Evolutionary conservation across 2,329 filamentous ascomycete genomes (phyloP).

Genomic region (Alternaria ethzedia): DNA sequence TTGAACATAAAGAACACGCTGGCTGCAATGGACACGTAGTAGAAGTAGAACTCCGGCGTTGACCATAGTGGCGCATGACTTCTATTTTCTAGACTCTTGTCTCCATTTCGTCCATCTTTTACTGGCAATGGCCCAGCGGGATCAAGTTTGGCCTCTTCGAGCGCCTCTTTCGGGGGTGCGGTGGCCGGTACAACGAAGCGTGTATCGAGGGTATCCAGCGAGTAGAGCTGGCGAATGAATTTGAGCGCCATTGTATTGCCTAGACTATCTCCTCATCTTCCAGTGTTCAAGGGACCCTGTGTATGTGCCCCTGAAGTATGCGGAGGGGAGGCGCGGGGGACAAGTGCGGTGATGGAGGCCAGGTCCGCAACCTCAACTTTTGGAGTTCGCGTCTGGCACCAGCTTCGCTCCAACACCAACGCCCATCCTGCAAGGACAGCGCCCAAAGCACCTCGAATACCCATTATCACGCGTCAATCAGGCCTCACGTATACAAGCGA

Average conservation of each 20-base stretch:
- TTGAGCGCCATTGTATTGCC: conserved; percentile 47
- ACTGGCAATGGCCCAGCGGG: conserved; percentile 38
- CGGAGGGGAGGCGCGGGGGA: conserved; percentile 21
- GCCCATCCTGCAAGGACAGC: conserved; percentile 23
- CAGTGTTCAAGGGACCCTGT: background rate
- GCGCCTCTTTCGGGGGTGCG: conserved; percentile 61
- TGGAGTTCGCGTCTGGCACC: conserved; percentile 36
- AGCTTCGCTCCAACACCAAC: conserved; percentile 36
- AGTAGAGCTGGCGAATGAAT: conserved; percentile 63
- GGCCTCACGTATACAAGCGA: background rate
- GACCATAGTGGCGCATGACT: conserved; percentile 77
- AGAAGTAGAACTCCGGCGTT: conserved; percentile 84
- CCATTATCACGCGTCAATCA: conserved; percentile 37
- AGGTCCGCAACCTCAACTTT: conserved; percentile 31
- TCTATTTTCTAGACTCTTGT: conserved; percentile 45
- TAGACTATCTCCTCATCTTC: conserved; percentile 32
- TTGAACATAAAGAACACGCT: conserved; percentile 89
- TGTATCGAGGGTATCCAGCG: conserved; percentile 72
- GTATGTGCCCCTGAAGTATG: conserved; percentile 5
- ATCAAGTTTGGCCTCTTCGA: conserved; percentile 43
- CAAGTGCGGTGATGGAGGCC: conserved; percentile 20
- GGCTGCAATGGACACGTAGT: conserved; percentile 71
- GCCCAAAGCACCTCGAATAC: conserved; percentile 3
- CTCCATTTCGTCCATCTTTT: conserved; percentile 31
- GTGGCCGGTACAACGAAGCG: conserved; percentile 75